These are phyloP conservation scores for Myriangium duriaei DNA, from an alignment of 2,329 filamentous ascomycete species.

Conservation along the genomic window DNA sequence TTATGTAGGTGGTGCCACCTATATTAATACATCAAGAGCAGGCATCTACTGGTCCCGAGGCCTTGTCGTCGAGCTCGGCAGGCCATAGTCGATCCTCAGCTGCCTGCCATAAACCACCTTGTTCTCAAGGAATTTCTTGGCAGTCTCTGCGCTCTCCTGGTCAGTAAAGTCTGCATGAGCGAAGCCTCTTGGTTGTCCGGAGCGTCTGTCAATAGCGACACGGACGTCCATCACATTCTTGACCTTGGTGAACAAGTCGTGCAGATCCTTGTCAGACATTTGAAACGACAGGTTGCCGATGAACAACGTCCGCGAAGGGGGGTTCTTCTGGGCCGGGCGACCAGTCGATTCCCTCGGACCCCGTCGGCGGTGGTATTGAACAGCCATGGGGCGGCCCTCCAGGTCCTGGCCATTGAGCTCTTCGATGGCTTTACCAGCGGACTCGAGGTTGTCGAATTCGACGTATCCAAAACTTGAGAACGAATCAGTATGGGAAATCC, in stretches of 20 bases:
- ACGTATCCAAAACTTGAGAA: conserved; percentile 54
- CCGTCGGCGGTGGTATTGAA: conserved; percentile 43
- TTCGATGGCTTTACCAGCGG: conserved; percentile 44
- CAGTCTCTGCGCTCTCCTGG: conserved; percentile 50
- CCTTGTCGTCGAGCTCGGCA: conserved; percentile 1
- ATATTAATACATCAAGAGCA: no score
- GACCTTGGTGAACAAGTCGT: conserved; percentile 60
- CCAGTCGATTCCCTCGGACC: conserved; percentile 10
- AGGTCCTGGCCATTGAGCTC: conserved; percentile 47
- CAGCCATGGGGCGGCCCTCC: conserved; percentile 51
- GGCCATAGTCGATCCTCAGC: conserved; percentile 52
- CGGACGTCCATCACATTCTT: conserved; percentile 62
- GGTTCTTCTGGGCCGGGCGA: conserved; percentile 4
- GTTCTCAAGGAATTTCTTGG: conserved; percentile 41
- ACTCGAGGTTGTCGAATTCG: conserved; percentile 41
- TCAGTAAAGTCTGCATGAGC: conserved; percentile 71
- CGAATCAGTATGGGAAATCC: conserved; percentile 3
- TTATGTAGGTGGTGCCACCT: no score
- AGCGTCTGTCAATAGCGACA: conserved; percentile 69
- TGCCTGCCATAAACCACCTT: conserved; percentile 53
- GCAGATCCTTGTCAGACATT: conserved; percentile 71
- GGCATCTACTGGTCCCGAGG: not conserved
- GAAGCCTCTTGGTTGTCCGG: conserved; percentile 71
- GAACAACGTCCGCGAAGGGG: conserved; percentile 56
- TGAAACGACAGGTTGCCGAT: conserved; percentile 81